Evolutionary conservation across 2,329 filamentous ascomycete species (phyloP).

Genomic region (Fusarium continuum): DNA sequence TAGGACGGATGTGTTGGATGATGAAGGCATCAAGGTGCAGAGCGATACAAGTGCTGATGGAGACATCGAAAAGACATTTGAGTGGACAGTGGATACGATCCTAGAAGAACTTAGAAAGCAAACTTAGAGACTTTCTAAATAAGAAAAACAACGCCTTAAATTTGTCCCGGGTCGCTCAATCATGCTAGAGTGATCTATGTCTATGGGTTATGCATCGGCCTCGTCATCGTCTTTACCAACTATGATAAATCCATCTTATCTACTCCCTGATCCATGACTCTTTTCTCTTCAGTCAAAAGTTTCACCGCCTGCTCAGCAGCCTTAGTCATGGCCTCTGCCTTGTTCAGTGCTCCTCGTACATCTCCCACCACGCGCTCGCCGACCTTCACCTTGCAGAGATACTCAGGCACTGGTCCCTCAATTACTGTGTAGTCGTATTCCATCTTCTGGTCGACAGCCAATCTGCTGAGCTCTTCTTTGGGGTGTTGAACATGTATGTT

Average conservation of each 20-base stretch:
- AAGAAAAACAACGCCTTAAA: background rate
- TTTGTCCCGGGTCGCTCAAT: background rate
- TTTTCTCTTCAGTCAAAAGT: conserved; percentile 43
- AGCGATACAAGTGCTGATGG: conserved; percentile 57
- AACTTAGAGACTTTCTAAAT: conserved; percentile 7
- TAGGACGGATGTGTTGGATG: conserved; percentile 55
- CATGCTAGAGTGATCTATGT: background rate
- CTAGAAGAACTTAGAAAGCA: conserved; percentile 57
- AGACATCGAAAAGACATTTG: conserved; percentile 69
- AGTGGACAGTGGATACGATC: conserved; percentile 74
- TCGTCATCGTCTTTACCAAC: background rate
- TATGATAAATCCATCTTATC: conserved; percentile 4
- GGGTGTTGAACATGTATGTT: conserved; percentile 68
- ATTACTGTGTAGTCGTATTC: conserved; percentile 58
- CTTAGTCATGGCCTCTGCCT: conserved; percentile 63
- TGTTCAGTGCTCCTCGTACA: conserved; percentile 56
- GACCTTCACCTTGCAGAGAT: conserved; percentile 60
- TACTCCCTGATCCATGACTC: background rate
- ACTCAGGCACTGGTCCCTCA: conserved; percentile 40
- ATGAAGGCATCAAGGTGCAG: conserved; percentile 60
- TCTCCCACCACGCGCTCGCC: conserved; percentile 57
- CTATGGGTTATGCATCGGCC: background rate
- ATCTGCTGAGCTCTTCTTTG: conserved; percentile 73
- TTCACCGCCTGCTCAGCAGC: conserved; percentile 63
- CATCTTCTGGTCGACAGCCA: conserved; percentile 63